Evolutionary conservation across 805 yeast species (phyloP).

Genomic region (Teunomyces stri): DNA sequence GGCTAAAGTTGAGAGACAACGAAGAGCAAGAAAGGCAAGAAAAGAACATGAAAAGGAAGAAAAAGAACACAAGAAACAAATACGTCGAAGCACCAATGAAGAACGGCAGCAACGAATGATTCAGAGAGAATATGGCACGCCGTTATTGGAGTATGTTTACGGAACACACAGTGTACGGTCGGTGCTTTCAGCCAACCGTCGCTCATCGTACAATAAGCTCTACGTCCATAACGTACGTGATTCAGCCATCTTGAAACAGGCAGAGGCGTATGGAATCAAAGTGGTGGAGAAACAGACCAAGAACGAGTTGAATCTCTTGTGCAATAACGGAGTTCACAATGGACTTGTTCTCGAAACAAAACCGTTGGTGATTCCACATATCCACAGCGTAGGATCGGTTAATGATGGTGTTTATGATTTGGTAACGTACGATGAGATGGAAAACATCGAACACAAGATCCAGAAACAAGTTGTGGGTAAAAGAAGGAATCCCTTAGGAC

Average conservation of each 20-base stretch:
- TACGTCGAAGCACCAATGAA: too few species aligned
- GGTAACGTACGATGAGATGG: constrained; percentile 15
- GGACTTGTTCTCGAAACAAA: constrained; percentile 72
- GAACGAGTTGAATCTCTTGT: constrained; percentile 57
- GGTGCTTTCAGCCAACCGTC: constrained; percentile 56
- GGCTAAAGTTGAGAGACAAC: constrained; percentile 32
- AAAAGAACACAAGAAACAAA: constrained; percentile 7
- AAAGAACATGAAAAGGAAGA: constrained; percentile 16
- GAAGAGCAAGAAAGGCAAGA: constrained; percentile 24
- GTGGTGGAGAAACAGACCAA: constrained; percentile 36
- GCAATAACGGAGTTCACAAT: constrained; percentile 75
- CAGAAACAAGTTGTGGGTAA: constrained; percentile 10
- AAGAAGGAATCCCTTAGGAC: constrained; percentile 56
- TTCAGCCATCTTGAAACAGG: constrained; percentile 46
- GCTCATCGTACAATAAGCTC: constrained; percentile 53
- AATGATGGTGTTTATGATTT: constrained; percentile 17
- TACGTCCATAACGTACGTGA: constrained; percentile 43
- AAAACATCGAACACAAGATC: constrained; percentile 11
- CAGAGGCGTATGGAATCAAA: constrained; percentile 39
- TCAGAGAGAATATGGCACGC: background rate
- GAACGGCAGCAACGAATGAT: background rate
- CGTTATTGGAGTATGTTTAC: constrained; percentile 56
- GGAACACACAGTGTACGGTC: constrained; percentile 77
- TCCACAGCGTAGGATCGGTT: constrained; percentile 21
- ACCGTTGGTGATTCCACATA: constrained; percentile 40